phyloP scores from a whole-genome alignment of 192 early-diverging fungal genomes.

The Backusella luteola region DNA sequence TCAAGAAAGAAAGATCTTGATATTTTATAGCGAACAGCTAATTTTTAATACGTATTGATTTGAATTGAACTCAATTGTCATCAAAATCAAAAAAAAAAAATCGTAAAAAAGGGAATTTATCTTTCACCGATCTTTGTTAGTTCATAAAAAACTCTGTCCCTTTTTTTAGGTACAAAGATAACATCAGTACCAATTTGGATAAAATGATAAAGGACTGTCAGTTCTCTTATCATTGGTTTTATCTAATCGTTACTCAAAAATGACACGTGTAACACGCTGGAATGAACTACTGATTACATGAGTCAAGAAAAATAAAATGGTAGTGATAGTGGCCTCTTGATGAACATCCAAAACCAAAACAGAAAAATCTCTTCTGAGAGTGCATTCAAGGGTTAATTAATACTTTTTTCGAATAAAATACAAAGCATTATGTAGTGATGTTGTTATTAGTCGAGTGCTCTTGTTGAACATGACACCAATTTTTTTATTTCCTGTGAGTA shows the following conservation, averaged over 20 bases:
- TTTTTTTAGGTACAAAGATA: neutral
- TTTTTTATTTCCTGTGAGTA: too few relatives aligned
- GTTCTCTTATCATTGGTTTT: neutral
- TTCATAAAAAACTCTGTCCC: neutral
- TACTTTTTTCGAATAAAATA: too few relatives aligned
- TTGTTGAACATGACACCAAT: too few relatives aligned
- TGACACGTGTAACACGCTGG: neutral
- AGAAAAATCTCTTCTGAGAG: too few relatives aligned
- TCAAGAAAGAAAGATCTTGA: too few relatives aligned
- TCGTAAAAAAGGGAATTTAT: neutral
- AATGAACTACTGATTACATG: neutral
- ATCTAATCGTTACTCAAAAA: neutral
- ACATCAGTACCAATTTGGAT: neutral
- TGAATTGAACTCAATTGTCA: neutral
- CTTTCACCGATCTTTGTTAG: neutral
- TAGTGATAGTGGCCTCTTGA: too few relatives aligned
- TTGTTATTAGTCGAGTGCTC: too few relatives aligned
- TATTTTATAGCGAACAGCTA: too few relatives aligned
- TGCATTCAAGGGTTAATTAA: too few relatives aligned
- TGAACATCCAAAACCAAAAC: too few relatives aligned
- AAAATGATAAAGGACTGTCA: conserved; percentile 6
- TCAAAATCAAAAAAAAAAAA: neutral
- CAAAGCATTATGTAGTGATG: too few relatives aligned
- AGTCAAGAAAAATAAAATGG: neutral
- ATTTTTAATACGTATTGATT: too few relatives aligned